Percentiles rank a stretch among this genome's conserved stretches.
Conservation (phyloP, 345 rosid genomes). For the Eucalyptus sp. region DNA sequence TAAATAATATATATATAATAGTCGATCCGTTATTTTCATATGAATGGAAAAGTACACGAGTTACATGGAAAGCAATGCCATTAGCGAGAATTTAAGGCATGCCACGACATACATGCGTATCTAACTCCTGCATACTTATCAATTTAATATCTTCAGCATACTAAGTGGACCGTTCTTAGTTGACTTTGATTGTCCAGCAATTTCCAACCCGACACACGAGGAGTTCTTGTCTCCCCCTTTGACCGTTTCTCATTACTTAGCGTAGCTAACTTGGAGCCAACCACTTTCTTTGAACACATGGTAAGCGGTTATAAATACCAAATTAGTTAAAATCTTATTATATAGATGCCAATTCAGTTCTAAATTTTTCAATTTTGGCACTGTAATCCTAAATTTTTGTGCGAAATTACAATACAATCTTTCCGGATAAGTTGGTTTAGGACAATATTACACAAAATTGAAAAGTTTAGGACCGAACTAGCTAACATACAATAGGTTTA, state of each 20-base stretch:
- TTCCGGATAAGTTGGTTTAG: too few species aligned
- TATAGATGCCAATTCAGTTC: rapidly evolving
- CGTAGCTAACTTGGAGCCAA: neutral
- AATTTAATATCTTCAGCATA: neutral
- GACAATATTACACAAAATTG: neutral
- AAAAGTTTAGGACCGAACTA: neutral
- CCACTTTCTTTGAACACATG: neutral
- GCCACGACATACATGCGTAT: neutral
- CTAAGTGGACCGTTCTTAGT: neutral
- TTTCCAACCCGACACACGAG: neutral
- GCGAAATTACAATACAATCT: neutral
- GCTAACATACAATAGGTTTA: neutral
- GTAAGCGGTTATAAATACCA: too few species aligned
- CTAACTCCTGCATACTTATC: neutral
- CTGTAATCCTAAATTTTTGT: neutral
- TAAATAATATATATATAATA: neutral
- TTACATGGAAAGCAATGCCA: neutral
- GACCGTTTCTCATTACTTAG: neutral
- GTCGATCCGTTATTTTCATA: neutral
- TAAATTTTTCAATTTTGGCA: neutral
- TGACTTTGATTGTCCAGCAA: neutral
- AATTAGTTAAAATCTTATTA: neutral
- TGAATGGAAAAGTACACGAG: neutral
- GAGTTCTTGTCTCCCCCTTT: neutral
- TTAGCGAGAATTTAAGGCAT: neutral